Evolutionary conservation across 495 filamentous ascomycete species (phyloP), one percentile per base, ranked within the genome.

Genomic region (Hypoxylon lenormandii): DNA sequence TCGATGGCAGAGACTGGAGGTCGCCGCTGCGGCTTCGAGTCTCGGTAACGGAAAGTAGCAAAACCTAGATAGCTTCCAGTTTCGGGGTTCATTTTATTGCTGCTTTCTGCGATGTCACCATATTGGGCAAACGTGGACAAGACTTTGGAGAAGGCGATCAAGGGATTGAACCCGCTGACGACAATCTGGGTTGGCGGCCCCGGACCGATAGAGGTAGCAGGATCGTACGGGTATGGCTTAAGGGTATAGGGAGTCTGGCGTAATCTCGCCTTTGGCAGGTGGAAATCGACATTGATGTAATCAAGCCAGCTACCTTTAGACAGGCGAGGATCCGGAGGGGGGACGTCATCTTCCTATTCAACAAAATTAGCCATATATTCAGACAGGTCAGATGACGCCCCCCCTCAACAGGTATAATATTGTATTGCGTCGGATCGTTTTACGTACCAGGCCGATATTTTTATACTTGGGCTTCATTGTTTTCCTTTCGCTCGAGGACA

Each of bases 61-160:
- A 99, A 91, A 1, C 95, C 95, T 0, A 99, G 85, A 68, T 92
- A 95, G 61, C 90, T 96, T 10, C 95, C 96, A 13, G 92, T 97
- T 38, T 91, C 89, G 5, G 95, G 95, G 76, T 98, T 90, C 53
- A 94, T 92, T 74, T 93, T 91, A 71, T 97, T 96, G 66, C 90
- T 91, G 62, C 95, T 89, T 66, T 92, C 90, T 36, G 90, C 88
- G 51, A 99, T 91, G 50, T 97, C 93, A 48, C 95, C 95, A 79
- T 90, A 97, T 30, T 87, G 88, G 19, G 91, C 87, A 70, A 98
- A 97, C 18, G 92, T 84, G 21, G 89, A 87, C n/a, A 82, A 87
- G 38, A 98, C 85, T 56, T 92, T 91, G 51, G 88, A 85, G 65
- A 94, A 88, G 15, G 91, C 85, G 7, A 90, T 90, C 64, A 99